Conservation (phyloP, 2,329 filamentous ascomycete genomes). For the Pyrenophora seminiperda region DNA sequence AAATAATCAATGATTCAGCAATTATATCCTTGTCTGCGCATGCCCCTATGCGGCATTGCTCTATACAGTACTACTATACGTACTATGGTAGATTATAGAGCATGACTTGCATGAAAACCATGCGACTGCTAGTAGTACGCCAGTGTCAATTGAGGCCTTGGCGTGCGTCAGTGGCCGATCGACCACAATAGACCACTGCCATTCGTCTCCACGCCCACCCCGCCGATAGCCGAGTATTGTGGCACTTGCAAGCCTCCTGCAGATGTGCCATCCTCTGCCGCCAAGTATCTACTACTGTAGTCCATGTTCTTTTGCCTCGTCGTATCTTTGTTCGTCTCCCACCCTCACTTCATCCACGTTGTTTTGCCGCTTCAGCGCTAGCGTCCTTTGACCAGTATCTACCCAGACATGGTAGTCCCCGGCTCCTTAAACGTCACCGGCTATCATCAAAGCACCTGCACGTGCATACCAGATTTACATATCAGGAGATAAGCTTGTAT, state of each 20-base stretch:
- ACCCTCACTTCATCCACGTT: too few relatives aligned
- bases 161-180: slow-evolving; percentile 21
- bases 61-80: too few relatives aligned
- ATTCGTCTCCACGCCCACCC: slow-evolving; percentile 4
- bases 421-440: background rate
- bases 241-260: background rate
- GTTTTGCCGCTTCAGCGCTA: slow-evolving; percentile 8
- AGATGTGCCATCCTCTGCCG: background rate
- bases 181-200: slow-evolving; percentile 11
- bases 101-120: background rate
- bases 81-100: too few relatives aligned
- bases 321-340: too few relatives aligned
- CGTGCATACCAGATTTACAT: background rate
- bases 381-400: slow-evolving; percentile 27
- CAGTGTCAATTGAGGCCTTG: slow-evolving; percentile 11
- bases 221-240: slow-evolving; percentile 6
- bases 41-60: too few relatives aligned
- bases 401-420: background rate
- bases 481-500: background rate
- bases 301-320: background rate
- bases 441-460: background rate
- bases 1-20: background rate
- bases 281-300: background rate
- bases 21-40: too few relatives aligned
- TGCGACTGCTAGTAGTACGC: background rate